Base-by-base conservation (phyloP, 305 asterid species). In the Solanum hybrid region DNA sequence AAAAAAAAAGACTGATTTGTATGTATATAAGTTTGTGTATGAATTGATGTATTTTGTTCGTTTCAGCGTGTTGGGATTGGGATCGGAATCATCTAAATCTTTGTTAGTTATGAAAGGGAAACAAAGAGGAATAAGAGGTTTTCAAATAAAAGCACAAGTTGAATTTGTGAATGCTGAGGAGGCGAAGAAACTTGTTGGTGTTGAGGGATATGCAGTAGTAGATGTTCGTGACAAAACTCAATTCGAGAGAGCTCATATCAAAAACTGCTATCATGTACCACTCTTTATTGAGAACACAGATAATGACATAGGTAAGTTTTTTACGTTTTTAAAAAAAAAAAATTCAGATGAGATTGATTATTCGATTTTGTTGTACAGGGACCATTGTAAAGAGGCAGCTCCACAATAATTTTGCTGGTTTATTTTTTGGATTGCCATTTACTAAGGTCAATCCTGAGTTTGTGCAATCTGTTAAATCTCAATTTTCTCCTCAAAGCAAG, bases 361-460 rank as follows among this genome's bases (percentile, higher is more conserved):
- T n/a, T 66, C 31, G 56, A 40, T 32, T 81, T 86, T 60, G 10
- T 20, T 40, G 60, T 88, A 85, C 95, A 96, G 99, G 98, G 46
- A 97, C 99, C 3, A 92, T 95, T 77, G 16, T 97, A 71, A 90
- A 91, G 92, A 94, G 99, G 82, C 93, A 95, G 4, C 86, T 96
- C 34, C 99, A 97, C 94, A 96, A 96, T 93, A 97, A 96, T 75
- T 95, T 97, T 90, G 92, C 99, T n/a, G 99, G 99, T 71, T 91
- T 97, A 69, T 96, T 97, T 92, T 97, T 88, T 72, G 99, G 99
- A 32, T 85, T 97, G 93, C 94, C 99, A 38, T 97, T 97, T 92
- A 97, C 99, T 3, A 96, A 96, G 90, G 92, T 88, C 71, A 97
- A 97, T 86, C 94, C 98, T 6, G 96, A 95, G 14, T 97, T 97